Conservation (phyloP, 331 rosid species). For the Pyrus hybrid region DNA sequence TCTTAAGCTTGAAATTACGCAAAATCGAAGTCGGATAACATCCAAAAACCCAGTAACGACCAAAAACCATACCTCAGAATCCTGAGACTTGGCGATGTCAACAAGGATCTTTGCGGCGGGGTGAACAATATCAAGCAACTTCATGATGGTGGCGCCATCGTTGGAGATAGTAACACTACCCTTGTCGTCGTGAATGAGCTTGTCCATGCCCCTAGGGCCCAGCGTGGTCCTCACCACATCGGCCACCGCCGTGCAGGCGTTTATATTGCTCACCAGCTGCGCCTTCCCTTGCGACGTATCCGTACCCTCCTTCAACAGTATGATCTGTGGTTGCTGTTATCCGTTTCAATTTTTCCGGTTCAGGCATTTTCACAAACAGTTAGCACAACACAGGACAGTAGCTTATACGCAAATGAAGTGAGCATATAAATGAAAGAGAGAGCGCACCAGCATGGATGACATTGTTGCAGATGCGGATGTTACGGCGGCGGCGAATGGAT, state of each 20-base stretch:
- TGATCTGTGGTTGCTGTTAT: slow-evolving; percentile 98
- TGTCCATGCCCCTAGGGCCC: slow-evolving; percentile 99
- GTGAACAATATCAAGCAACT: slow-evolving; percentile 84
- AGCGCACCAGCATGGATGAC: slow-evolving; percentile 5
- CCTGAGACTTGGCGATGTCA: slow-evolving; percentile 96
- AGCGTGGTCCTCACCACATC: slow-evolving; percentile 90
- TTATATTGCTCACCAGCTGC: slow-evolving; percentile 95
- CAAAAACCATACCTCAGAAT: slow-evolving; percentile 62
- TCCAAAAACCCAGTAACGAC: too few relatives aligned
- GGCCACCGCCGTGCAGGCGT: slow-evolving; percentile 90
- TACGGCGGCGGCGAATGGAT: not conserved
- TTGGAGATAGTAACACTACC: slow-evolving; percentile 91
- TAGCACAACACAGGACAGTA: not conserved
- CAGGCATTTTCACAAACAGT: not conserved
- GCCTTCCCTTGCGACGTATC: slow-evolving; percentile 97
- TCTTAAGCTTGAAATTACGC: not conserved
- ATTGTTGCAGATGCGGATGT: not conserved
- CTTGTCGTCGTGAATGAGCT: slow-evolving; percentile 88
- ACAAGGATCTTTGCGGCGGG: slow-evolving; percentile 97
- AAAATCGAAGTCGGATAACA: not conserved
- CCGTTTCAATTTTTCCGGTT: not conserved
- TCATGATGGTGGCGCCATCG: slow-evolving; percentile 99
- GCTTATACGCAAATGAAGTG: not conserved
- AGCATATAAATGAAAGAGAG: not conserved
- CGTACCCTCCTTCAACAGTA: slow-evolving; percentile 90